A percentile compares a stretch with the other conserved stretches of the same genome.
These are phyloP conservation scores for Saccharomycopsis sp. DNA, from an alignment of 805 yeast genomes.

Conservation along the genomic window DNA sequence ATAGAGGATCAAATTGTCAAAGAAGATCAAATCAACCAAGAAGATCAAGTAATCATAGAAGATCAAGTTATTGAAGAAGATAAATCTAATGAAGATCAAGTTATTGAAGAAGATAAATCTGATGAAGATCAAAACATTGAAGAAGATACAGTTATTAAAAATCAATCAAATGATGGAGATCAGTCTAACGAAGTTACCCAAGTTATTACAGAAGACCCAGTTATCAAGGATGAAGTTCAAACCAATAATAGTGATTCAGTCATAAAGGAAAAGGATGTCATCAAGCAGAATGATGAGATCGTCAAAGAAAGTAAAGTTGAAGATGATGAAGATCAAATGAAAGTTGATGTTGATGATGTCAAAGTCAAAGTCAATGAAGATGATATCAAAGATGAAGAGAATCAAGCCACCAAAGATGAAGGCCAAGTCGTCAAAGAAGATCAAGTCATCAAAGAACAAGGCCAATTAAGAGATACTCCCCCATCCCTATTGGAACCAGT, in stretches of 20 bases:
- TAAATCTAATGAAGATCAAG: neutral
- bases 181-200: neutral
- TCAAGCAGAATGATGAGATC: no score
- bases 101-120: neutral
- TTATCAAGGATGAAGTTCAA: neutral
- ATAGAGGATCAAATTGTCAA: neutral
- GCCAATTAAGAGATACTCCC: neutral
- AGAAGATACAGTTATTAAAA: neutral
- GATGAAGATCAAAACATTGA: neutral
- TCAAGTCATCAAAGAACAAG: neutral
- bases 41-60: neutral
- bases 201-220: neutral
- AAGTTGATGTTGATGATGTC: constrained; percentile 22
- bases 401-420: constrained; percentile 40
- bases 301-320: no score
- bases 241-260: no score
- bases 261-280: no score
- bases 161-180: neutral
- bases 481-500: neutral
- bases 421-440: constrained; percentile 8
- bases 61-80: neutral
- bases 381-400: constrained; percentile 33
- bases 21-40: no score
- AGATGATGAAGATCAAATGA: neutral
- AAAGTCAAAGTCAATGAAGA: constrained; percentile 29